Percentiles rank a stretch among this genome's conserved stretches.
These are phyloP conservation scores for Raddia guianensis DNA, from an alignment of 176 grass and related monocot species.

Conservation along the genomic window DNA sequence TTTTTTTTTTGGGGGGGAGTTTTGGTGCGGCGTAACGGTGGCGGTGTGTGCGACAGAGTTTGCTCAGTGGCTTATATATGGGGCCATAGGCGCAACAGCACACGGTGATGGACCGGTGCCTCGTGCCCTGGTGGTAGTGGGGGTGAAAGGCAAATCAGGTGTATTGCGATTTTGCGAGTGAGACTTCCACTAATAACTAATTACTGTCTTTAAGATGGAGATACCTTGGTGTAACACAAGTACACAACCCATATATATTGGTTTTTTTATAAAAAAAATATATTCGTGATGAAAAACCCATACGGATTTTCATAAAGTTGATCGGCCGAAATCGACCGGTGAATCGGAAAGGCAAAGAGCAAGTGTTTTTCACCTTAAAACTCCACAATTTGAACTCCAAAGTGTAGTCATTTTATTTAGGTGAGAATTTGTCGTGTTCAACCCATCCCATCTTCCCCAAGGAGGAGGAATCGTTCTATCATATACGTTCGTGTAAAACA, in stretches of 20 bases:
- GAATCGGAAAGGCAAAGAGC: neutral
- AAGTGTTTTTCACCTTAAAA: neutral
- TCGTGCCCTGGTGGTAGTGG: neutral
- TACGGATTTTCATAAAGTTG: neutral
- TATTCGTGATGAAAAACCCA: too few relatives aligned
- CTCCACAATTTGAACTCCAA: neutral
- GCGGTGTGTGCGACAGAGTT: slow-evolving; percentile 34
- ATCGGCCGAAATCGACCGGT: neutral
- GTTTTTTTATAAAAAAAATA: too few relatives aligned
- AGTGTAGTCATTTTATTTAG: neutral
- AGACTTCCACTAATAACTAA: slow-evolving; percentile 30
- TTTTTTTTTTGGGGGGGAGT: slow-evolving; percentile 26
- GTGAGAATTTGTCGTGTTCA: neutral
- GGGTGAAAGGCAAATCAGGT: slow-evolving; percentile 3
- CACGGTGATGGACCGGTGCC: neutral
- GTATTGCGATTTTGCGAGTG: neutral
- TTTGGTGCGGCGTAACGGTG: slow-evolving; percentile 50
- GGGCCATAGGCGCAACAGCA: slow-evolving; percentile 35
- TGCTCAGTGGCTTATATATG: slow-evolving; percentile 43
- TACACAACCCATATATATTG: neutral
- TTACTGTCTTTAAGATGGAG: neutral
- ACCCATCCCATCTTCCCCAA: neutral
- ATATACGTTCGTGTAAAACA: too few relatives aligned
- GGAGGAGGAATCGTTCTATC: neutral
- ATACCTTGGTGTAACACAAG: neutral